A percentile compares a stretch with the other conserved stretches of the same genome.
Conservation (phyloP, 2,329 filamentous ascomycete genomes). For the Alternaria metachromatica region DNA sequence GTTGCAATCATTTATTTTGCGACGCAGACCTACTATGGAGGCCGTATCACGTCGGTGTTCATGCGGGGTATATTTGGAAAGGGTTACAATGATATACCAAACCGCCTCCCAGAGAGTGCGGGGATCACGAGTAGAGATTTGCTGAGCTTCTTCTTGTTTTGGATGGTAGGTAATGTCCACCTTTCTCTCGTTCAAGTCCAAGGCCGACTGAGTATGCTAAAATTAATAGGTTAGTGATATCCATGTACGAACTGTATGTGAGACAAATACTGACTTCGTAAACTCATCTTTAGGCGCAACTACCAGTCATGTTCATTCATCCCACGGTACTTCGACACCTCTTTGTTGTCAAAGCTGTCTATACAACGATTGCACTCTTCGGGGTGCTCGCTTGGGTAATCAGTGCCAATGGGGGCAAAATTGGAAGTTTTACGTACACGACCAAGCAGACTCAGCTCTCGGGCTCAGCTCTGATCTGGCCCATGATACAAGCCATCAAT, state of each 20-base stretch:
- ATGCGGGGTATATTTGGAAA: constrained; percentile 29
- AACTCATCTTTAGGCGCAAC: constrained; percentile 17
- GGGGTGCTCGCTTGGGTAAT: constrained; percentile 26
- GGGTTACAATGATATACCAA: constrained; percentile 45
- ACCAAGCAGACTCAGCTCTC: constrained; percentile 22
- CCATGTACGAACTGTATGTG: neutral
- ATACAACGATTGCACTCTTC: constrained; percentile 20
- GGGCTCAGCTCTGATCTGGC: constrained; percentile 25
- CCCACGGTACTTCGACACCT: constrained; percentile 30
- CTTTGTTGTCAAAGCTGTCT: constrained; percentile 27
- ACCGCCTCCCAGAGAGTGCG: constrained; percentile 53
- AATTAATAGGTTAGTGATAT: neutral
- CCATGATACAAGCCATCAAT: constrained; percentile 29
- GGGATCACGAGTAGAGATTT: constrained; percentile 44
- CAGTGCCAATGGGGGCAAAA: constrained; percentile 30
- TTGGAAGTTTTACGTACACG: constrained; percentile 27
- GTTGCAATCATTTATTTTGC: constrained; percentile 30
- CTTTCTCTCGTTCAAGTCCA: neutral
- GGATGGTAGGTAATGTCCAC: constrained; percentile 15
- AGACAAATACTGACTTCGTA: neutral
- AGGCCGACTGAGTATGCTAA: neutral
- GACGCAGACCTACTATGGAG: constrained; percentile 27
- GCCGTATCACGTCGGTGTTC: constrained; percentile 27
- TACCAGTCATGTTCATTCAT: constrained; percentile 37
- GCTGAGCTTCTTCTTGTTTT: constrained; percentile 31